Evolutionary conservation across 441 rosid species (phyloP).

Genomic region (Pelargonium australe): DNA sequence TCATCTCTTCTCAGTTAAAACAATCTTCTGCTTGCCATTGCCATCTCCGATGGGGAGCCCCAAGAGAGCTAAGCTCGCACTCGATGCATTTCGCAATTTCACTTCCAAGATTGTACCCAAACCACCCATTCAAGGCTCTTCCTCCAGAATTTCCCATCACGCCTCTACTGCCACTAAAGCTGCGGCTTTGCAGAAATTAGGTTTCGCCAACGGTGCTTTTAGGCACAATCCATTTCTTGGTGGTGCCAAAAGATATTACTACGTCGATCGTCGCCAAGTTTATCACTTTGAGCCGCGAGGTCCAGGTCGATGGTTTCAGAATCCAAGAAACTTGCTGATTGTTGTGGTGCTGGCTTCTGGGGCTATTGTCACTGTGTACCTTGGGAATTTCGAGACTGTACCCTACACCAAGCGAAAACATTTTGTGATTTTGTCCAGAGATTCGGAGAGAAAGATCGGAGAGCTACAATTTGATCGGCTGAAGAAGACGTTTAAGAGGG

Average conservation of each 20-base stretch:
- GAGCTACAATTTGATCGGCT: slow-evolving; percentile 60
- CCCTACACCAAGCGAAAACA: slow-evolving; percentile 81
- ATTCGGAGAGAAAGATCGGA: slow-evolving; percentile 58
- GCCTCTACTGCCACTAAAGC: slow-evolving; percentile 15
- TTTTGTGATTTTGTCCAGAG: slow-evolving; percentile 66
- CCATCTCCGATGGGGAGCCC: slow-evolving; percentile 31
- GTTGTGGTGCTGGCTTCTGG: slow-evolving; percentile 61
- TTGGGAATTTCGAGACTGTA: slow-evolving; percentile 70
- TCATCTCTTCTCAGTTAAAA: too few species aligned
- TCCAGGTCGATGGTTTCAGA: slow-evolving; percentile 54
- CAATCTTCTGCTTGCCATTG: too few species aligned
- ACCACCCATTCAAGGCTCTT: slow-evolving; percentile 24
- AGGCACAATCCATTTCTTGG: slow-evolving; percentile 25
- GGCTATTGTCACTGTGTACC: slow-evolving; percentile 46
- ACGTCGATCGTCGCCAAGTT: slow-evolving; percentile 57
- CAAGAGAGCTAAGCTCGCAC: slow-evolving; percentile 36
- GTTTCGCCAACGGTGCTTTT: slow-evolving; percentile 19
- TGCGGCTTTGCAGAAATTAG: slow-evolving; percentile 33
- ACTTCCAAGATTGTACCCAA: slow-evolving; percentile 29
- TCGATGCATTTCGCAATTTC: slow-evolving; percentile 41
- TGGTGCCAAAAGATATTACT: slow-evolving; percentile 49
- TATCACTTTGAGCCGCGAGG: slow-evolving; percentile 76
- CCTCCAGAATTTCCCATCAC: slow-evolving; percentile 27
- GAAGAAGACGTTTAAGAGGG: slow-evolving; percentile 52
- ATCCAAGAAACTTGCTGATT: slow-evolving; percentile 43